Evolutionary conservation across 1,284 basidiomycete species (phyloP), one percentile per base, ranked within the genome.

Genomic region (Ganoderma multipileum): DNA sequence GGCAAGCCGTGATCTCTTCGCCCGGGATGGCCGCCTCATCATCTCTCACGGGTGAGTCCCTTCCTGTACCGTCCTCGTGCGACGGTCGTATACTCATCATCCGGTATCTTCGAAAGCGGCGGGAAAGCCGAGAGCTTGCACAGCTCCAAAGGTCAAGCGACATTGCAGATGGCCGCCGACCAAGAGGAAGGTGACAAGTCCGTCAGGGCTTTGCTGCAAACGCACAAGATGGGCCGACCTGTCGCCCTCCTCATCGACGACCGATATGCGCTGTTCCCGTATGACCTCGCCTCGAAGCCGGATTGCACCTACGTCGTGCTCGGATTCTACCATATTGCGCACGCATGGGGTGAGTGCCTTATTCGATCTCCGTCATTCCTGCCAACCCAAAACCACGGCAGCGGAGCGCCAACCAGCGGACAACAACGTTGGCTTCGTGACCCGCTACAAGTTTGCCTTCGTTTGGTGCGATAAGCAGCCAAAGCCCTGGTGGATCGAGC

Each of bases 361-460:
- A 12, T 16, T 23, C 9, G 23, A 26, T 58, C 20, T 55, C 11
- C 20, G 11, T 39, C 39, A 3, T 30, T 47, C 55, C n/a, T 30
- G 14, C 23, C 33, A 18, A 41, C 36, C 57, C 38, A 59, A 60
- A 30, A 20, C 55, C 66, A 26, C 47, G 55, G 12, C 66, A 94
- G 91, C 90, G 55, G 92, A 94, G 79, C 86, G 84, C 67, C 87
- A 91, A 71, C 74, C 82, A 2, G 80, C 85, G 11, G 77, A 78
- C 39, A 87, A 85, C 67, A 79, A 80, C 23, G 76, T 74, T 39
- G 84, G 85, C 7, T 80, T 79, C 57, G 87, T 92, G 23, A 83
- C 92, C 6, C 84, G 92, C 12, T 92, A 87, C 77, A 94, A 94
- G 76, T 93, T 94, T 73, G 88, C 89, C 7, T 94, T 94, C 73